A percentile compares a stretch with the other conserved stretches of the same genome.
phyloP scores from a whole-genome alignment of 306 rosid genomes.

The Cicer chorassanicum region DNA sequence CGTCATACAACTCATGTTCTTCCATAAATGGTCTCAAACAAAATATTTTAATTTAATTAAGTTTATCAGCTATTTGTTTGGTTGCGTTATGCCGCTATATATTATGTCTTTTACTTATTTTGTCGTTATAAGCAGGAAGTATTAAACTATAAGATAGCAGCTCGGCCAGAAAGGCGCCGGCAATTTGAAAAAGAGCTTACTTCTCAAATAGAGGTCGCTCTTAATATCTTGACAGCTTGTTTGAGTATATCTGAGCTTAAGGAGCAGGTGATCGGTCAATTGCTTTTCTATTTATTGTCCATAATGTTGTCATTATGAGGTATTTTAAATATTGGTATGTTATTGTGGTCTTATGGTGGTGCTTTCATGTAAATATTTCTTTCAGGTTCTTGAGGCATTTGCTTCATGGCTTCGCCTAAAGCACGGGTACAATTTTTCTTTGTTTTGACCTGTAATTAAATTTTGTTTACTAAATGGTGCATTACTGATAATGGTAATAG shows the following conservation, averaged over 20 bases:
- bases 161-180: conserved; percentile 97
- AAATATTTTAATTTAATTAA: conserved; percentile 39
- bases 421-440: conserved; percentile 78
- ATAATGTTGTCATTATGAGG: conserved; percentile 38
- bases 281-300: conserved; percentile 21
- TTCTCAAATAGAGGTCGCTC: conserved; percentile 90
- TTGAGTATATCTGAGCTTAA: conserved; percentile 87
- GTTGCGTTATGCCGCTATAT: conserved; percentile 29
- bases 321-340: conserved; percentile 24
- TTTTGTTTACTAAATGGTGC: conserved; percentile 29
- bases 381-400: conserved; percentile 98
- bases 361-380: conserved; percentile 48
- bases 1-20: conserved; percentile 19
- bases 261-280: conserved; percentile 75
- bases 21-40: conserved; percentile 29
- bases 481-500: conserved; percentile 13
- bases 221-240: conserved; percentile 90
- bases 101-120: conserved; percentile 39
- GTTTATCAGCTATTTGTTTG: conserved; percentile 36
- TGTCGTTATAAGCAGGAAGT: conserved; percentile 76
- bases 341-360: conserved; percentile 39
- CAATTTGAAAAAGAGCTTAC: conserved; percentile 98
- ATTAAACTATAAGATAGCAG: conserved; percentile 91
- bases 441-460: conserved; percentile 31
- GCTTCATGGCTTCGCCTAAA: conserved; percentile 99